Conservation (phyloP, 768 basidiomycete species). For the Leccinum ochraceum region DNA sequence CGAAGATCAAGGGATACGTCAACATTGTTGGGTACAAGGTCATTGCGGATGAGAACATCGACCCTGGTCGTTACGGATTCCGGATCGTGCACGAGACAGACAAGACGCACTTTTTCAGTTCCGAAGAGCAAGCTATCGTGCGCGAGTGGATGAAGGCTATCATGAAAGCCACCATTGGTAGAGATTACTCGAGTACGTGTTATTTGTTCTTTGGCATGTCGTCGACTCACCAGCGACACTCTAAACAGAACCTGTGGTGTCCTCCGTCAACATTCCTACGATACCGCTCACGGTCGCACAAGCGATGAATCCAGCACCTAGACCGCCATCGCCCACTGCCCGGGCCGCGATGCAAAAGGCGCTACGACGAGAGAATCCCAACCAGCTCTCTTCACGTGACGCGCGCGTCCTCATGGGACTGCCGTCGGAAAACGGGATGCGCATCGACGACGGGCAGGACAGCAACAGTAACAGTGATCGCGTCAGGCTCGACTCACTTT, state of each 20-base stretch:
- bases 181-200: conserved; percentile 85
- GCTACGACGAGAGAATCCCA: conserved; percentile 80
- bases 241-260: conserved; percentile 81
- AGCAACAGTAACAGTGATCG: conserved; percentile 41
- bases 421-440: conserved; percentile 31
- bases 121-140: conserved; percentile 78
- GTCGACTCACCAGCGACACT: not conserved
- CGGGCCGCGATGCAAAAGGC: conserved; percentile 89
- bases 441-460: conserved; percentile 26
- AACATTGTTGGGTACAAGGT: conserved; percentile 92
- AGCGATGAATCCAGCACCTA: conserved; percentile 93
- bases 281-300: conserved; percentile 95
- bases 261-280: conserved; percentile 95
- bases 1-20: conserved; percentile 95
- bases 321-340: conserved; percentile 89
- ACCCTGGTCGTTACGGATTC: conserved; percentile 95
- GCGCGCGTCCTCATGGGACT: conserved; percentile 76
- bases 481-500: conserved; percentile 55
- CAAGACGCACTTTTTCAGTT: conserved; percentile 89
- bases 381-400: conserved; percentile 78
- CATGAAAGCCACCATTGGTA: conserved; percentile 96
- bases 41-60: conserved; percentile 86
- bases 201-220: not conserved
- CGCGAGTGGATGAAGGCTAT: conserved; percentile 99
- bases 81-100: conserved; percentile 87